Evolutionary conservation across 768 basidiomycete species (phyloP).

Genomic region (Kondoa subrosea): DNA sequence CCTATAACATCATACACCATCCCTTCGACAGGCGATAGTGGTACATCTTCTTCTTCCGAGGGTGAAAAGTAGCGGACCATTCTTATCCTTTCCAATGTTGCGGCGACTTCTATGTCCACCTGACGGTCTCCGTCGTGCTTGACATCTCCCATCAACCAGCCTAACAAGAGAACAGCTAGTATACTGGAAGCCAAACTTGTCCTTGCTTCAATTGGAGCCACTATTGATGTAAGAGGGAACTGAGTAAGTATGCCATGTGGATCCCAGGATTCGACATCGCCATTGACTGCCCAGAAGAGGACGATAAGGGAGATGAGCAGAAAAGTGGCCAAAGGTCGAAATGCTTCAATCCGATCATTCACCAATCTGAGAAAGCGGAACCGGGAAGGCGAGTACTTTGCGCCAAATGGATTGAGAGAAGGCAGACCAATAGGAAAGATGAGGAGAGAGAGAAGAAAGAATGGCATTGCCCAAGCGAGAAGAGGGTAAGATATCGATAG

Average conservation of each 20-base stretch:
- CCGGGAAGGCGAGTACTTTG: neutral
- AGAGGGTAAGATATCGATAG: neutral
- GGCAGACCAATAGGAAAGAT: constrained; percentile 8
- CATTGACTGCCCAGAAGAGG: constrained; percentile 8
- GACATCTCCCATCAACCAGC: constrained; percentile 8
- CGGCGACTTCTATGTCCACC: neutral
- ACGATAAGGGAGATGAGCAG: constrained; percentile 3
- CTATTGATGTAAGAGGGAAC: neutral
- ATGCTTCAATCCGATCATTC: neutral
- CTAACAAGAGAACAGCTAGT: neutral
- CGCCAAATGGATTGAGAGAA: constrained; percentile 2
- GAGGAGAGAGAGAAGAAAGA: neutral
- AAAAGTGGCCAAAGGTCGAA: neutral
- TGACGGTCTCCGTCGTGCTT: neutral
- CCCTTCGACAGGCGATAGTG: neutral
- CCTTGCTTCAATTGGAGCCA: constrained; percentile 2
- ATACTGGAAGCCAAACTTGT: neutral
- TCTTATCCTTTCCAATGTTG: neutral
- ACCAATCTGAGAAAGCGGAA: neutral
- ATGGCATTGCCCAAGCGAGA: constrained; percentile 2
- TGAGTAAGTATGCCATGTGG: neutral
- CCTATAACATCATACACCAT: neutral
- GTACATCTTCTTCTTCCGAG: neutral
- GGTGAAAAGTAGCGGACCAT: constrained; percentile 5
- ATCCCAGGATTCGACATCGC: constrained; percentile 1